These are phyloP conservation scores for Taphrina flavorubra DNA, from an alignment of 1,139 yeast species.

Conservation along the genomic window DNA sequence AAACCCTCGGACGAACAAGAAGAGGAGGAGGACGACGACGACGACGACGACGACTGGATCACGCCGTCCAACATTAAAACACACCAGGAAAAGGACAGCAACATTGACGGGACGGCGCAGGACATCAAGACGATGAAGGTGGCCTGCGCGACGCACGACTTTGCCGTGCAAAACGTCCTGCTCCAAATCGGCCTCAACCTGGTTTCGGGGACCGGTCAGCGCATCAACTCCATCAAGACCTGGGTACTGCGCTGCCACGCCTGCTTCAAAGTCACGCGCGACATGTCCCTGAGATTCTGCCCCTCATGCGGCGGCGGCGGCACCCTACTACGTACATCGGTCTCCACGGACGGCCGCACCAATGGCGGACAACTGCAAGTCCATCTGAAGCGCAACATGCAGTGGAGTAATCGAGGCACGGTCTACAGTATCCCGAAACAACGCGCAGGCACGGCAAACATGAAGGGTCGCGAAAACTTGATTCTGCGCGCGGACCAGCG, in stretches of 20 bases:
- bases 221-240: slow-evolving; percentile 81
- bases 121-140: slow-evolving; percentile 57
- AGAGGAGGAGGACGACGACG: slow-evolving; percentile 51
- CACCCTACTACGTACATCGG: slow-evolving; percentile 84
- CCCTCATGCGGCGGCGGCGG: slow-evolving; percentile 97
- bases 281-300: slow-evolving; percentile 78
- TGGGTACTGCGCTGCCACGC: slow-evolving; percentile 98
- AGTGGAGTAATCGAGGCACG: slow-evolving; percentile 92
- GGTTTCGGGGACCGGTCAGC: slow-evolving; percentile 84
- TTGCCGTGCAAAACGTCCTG: slow-evolving; percentile 94
- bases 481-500: slow-evolving; percentile 79
- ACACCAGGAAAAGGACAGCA: slow-evolving; percentile 56
- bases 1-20: slow-evolving; percentile 47
- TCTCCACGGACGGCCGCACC: slow-evolving; percentile 69
- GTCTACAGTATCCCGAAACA: slow-evolving; percentile 69
- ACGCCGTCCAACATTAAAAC: slow-evolving; percentile 76
- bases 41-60: slow-evolving; percentile 87
- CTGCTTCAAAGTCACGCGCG: slow-evolving; percentile 66
- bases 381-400: slow-evolving; percentile 88
- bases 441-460: slow-evolving; percentile 42
- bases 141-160: slow-evolving; percentile 93
- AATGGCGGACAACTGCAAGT: slow-evolving; percentile 74
- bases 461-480: slow-evolving; percentile 42
- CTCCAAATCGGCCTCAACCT: slow-evolving; percentile 86
- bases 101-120: slow-evolving; percentile 46